Conservation (phyloP, 225 moss, liverwort and hornwort species). For the Pseudoscleropodium purum region DNA sequence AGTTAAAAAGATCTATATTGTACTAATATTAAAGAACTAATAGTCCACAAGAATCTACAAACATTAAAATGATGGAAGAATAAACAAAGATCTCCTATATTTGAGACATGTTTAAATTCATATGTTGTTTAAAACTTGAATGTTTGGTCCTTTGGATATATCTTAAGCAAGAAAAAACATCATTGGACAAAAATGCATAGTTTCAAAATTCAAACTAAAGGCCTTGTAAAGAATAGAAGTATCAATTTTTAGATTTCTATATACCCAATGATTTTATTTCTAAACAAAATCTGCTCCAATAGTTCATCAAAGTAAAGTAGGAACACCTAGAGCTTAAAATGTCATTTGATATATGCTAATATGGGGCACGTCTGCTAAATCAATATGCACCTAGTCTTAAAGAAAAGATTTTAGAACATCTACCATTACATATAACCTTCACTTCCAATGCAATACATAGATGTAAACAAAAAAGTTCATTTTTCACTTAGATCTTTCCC, state of each 20-base stretch:
- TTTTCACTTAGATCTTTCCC: fast-evolving
- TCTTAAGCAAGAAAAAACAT: neutral
- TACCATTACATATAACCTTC: no score
- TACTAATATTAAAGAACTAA: neutral
- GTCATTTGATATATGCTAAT: neutral
- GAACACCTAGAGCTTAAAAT: neutral
- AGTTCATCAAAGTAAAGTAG: neutral
- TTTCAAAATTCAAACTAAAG: neutral
- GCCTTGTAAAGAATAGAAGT: neutral
- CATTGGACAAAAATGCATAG: neutral
- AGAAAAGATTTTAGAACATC: neutral
- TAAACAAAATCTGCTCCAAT: neutral
- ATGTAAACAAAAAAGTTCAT: neutral
- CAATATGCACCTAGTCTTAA: neutral
- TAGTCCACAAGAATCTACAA: neutral
- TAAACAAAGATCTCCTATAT: neutral
- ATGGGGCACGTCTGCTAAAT: neutral
- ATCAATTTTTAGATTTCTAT: neutral
- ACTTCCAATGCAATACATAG: neutral
- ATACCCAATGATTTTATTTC: neutral
- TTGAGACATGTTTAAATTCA: neutral
- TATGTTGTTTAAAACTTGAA: neutral
- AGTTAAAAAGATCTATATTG: neutral
- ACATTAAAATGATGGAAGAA: neutral
- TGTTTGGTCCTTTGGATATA: neutral